A percentile compares a stretch with the other conserved stretches of the same genome.
Conservation (phyloP, 257 asterid genomes). For the Buddleja alternifolia region DNA sequence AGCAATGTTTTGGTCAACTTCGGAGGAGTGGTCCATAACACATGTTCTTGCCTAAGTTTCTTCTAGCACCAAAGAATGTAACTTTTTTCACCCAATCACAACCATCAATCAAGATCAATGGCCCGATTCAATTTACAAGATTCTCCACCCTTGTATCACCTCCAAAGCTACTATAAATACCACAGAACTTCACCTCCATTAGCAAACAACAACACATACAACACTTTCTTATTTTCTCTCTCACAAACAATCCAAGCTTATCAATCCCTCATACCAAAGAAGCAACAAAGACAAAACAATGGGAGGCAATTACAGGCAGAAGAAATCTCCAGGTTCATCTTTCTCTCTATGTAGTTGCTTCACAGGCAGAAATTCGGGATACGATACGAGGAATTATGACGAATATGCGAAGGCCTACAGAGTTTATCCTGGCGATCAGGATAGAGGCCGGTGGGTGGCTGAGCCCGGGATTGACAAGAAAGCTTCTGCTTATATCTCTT, state of each 20-base stretch:
- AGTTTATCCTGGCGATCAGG: slow-evolving; percentile 59
- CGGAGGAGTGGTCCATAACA: slow-evolving; percentile 45
- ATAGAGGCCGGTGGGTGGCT: slow-evolving; percentile 62
- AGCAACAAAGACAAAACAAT: slow-evolving; percentile 4
- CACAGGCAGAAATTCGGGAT: slow-evolving; percentile 35
- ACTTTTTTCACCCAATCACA: slow-evolving; percentile 43
- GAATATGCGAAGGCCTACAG: slow-evolving; percentile 46
- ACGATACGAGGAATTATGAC: slow-evolving; percentile 32
- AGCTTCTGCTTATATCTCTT: slow-evolving; percentile 52
- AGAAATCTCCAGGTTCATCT: slow-evolving; percentile 43
- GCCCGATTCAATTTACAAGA: slow-evolving; percentile 12
- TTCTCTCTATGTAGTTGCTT: slow-evolving; percentile 52
- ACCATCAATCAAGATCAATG: slow-evolving; percentile 59
- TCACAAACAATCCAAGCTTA: background rate
- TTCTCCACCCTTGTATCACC: slow-evolving; percentile 49
- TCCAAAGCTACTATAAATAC: slow-evolving; percentile 47
- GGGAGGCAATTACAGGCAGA: slow-evolving; percentile 60
- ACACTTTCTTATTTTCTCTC: too few species aligned
- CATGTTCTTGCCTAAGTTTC: slow-evolving; percentile 46
- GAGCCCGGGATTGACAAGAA: slow-evolving; percentile 65
- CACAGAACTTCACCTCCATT: slow-evolving; percentile 25
- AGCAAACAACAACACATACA: slow-evolving; percentile 10
- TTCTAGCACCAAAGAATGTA: slow-evolving; percentile 29
- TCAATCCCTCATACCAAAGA: background rate
- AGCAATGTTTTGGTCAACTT: slow-evolving; percentile 28